Base-by-base conservation (phyloP, 495 filamentous ascomycete genomes). In the Tuber melanosporum region DNA sequence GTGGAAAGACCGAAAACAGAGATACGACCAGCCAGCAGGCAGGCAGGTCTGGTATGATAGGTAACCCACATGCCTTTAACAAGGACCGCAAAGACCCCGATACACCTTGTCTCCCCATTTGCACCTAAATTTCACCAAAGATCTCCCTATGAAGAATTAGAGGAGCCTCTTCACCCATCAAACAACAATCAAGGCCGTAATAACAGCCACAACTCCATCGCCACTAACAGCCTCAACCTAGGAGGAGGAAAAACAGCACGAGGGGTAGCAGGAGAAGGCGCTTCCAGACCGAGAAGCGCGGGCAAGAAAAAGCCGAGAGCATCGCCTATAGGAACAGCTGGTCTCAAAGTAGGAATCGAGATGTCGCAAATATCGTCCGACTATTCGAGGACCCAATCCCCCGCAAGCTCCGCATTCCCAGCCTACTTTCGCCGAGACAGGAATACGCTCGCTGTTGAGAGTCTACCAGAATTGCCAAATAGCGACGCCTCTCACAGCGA, bases 331-430 rank as follows among this genome's bases (percentile, higher is more conserved):
- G 26, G 57, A 66, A 32, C 26, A 17, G 26, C 10, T 17, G 12
- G 10, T 36, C 57, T 32, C 57, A 66, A 36, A 66, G 32, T 12
- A 36, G 14, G 26, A 66, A 66, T 66, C 2, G 41, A 69, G 47
- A 78, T 78, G 74, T 72, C 70, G 70, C 75, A 70, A 71, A 43
- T 76, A 71, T 76, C 75, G 6, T 70, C 74, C 19, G 46, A 47
- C 14, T 47, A 6, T 45, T 78, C 74, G 32, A 76, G 57, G 44
- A 49, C 52, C 20, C 43, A 39, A 66, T 74, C 76, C 32, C 75
- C 62, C 17, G 17, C 20, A n/a, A 36, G 26, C 17, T 43, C 42
- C 19, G 66, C 66, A 57, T 79, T 79, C 76, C 75, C 71, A 26
- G 6, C 26, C 14, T 44, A 47, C n/a, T 79, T 71, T 22, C 32